Percentiles rank a stretch among this genome's conserved stretches.
phyloP scores from a whole-genome alignment of 352 stramenopile genomes.

The Pelagophyceae sp. region DNA sequence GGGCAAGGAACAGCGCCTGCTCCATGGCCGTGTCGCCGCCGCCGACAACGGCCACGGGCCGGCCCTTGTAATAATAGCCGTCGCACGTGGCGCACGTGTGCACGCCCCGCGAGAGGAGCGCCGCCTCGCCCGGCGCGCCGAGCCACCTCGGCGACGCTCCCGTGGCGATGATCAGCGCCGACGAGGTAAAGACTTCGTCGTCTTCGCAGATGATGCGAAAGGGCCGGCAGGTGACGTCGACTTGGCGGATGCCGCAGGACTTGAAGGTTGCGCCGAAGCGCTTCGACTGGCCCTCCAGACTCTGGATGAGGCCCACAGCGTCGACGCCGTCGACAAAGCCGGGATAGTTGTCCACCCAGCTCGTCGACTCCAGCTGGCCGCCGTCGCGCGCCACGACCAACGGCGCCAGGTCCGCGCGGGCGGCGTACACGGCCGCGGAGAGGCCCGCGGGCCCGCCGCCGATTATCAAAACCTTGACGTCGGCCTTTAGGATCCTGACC shows the following conservation, averaged over 20 bases:
- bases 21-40: conserved; percentile 50
- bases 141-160: conserved; percentile 44
- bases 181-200: conserved; percentile 1
- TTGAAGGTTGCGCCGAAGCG: conserved; percentile 13
- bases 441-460: conserved; percentile 55
- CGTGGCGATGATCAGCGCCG: conserved; percentile 46
- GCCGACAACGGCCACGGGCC: conserved; percentile 41
- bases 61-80: conserved; percentile 32
- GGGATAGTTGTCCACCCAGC: conserved; percentile 65
- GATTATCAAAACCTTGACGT: conserved; percentile 39
- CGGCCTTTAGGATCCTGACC: background rate
- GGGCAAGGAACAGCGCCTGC: conserved; percentile 39
- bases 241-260: background rate
- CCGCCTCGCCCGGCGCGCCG: conserved; percentile 39
- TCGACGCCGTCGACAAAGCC: conserved; percentile 40
- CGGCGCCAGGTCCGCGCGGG: conserved; percentile 47
- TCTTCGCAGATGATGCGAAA: conserved; percentile 14
- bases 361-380: conserved; percentile 60
- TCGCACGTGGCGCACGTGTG: conserved; percentile 59
- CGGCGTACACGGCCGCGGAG: conserved; percentile 57
- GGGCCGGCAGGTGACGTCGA: background rate
- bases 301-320: conserved; percentile 1
- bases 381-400: conserved; percentile 53
- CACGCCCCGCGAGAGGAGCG: conserved; percentile 42
- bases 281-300: conserved; percentile 5